Evolutionary conservation across 495 filamentous ascomycete species (phyloP).

Genomic region (Wilcoxina mikolae): DNA sequence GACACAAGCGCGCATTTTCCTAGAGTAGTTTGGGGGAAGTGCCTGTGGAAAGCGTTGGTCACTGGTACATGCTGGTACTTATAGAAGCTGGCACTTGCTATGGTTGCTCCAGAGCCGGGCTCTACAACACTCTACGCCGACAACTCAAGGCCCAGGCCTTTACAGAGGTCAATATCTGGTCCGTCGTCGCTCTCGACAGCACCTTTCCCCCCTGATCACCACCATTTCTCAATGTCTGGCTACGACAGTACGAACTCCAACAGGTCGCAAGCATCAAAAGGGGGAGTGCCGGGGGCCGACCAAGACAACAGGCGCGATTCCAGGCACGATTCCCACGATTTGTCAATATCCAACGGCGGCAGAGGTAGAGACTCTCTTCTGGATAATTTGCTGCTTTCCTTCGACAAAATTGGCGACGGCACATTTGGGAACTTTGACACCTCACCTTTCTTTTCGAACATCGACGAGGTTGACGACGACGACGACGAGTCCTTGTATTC

Average conservation of each 20-base stretch:
- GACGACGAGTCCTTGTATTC: slow-evolving; percentile 30
- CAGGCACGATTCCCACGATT: slow-evolving; percentile 66
- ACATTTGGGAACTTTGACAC: slow-evolving; percentile 26
- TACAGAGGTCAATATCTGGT: slow-evolving; percentile 10
- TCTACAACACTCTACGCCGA: slow-evolving; percentile 17
- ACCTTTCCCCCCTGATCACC: slow-evolving; percentile 13
- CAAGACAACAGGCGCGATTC: slow-evolving; percentile 1
- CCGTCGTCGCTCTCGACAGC: slow-evolving; percentile 6
- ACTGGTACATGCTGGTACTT: no score
- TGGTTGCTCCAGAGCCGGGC: slow-evolving; percentile 20
- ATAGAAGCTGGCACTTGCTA: slow-evolving; percentile 7
- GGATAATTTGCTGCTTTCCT: slow-evolving; percentile 78
- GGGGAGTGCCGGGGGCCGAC: neutral
- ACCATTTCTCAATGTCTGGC: slow-evolving; percentile 17
- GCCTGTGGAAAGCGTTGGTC: no score
- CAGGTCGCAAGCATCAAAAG: slow-evolving; percentile 9
- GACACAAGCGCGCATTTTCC: no score
- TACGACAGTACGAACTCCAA: slow-evolving; percentile 24
- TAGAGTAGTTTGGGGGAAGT: no score
- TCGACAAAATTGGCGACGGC: slow-evolving; percentile 55
- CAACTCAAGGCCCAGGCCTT: slow-evolving; percentile 24
- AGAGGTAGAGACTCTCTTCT: slow-evolving; percentile 74
- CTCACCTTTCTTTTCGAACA: slow-evolving; percentile 26
- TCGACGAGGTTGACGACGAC: slow-evolving; percentile 32
- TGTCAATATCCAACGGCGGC: slow-evolving; percentile 60